A percentile compares a stretch with the other conserved stretches of the same genome.
Evolutionary conservation across 179 eudicot species (phyloP).

Genomic region (Corrigiola litoralis): DNA sequence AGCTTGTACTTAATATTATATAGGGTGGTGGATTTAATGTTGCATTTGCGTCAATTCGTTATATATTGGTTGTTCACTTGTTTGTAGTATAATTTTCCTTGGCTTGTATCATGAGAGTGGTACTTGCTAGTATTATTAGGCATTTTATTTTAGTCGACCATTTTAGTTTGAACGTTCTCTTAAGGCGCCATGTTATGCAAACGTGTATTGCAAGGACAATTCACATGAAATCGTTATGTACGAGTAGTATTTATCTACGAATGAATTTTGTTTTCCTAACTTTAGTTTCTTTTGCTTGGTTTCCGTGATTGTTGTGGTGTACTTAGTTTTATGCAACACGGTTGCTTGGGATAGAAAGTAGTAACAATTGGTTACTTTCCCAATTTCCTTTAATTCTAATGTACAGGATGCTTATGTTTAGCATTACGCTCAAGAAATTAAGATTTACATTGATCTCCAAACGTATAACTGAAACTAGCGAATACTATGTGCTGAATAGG

Average conservation of each 20-base stretch:
- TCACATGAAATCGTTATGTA: constrained; percentile 11
- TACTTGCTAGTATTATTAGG: not conserved
- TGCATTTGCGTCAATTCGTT: constrained; percentile 4
- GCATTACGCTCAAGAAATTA: too few species aligned
- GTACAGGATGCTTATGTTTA: too few species aligned
- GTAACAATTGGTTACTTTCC: not conserved
- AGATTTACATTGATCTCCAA: too few species aligned
- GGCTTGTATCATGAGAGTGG: constrained; percentile 13
- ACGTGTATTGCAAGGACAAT: constrained; percentile 13
- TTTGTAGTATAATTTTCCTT: constrained; percentile 17
- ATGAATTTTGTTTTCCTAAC: not conserved
- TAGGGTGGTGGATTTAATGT: not conserved
- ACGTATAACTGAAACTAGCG: too few species aligned
- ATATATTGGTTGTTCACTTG: not conserved
- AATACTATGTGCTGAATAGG: too few species aligned
- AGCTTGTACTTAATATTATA: not conserved
- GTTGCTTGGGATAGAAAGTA: constrained; percentile 2
- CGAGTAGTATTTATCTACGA: not conserved
- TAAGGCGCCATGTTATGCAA: constrained; percentile 15
- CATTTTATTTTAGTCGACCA: not conserved
- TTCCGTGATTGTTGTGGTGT: not conserved
- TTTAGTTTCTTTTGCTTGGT: not conserved
- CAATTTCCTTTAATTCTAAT: not conserved
- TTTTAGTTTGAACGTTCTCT: not conserved
- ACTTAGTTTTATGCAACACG: constrained; percentile 4